phyloP scores from a whole-genome alignment of 495 filamentous ascomycete species.

The Pseudotulostoma volvatum region DNA sequence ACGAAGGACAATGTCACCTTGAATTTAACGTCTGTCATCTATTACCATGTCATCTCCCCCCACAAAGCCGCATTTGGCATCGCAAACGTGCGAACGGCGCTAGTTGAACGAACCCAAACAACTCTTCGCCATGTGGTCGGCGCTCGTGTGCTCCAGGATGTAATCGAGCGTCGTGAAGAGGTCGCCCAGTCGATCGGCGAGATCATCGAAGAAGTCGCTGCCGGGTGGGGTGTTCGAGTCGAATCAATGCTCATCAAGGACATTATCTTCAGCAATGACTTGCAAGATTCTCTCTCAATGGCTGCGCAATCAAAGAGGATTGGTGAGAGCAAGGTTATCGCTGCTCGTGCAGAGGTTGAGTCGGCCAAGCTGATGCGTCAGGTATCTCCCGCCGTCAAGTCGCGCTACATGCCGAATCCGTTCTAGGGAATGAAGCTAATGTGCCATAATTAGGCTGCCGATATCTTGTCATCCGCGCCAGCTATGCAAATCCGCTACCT shows the following conservation, averaged over 20 bases:
- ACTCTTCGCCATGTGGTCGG: slow-evolving; percentile 95
- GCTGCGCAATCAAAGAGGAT: slow-evolving; percentile 99
- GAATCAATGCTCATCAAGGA: slow-evolving; percentile 99
- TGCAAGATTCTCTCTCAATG: slow-evolving; percentile 98
- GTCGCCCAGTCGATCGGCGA: slow-evolving; percentile 86
- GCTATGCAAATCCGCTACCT: slow-evolving; percentile 99
- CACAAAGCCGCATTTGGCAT: slow-evolving; percentile 98
- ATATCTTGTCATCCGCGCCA: slow-evolving; percentile 81
- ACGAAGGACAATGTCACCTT: slow-evolving; percentile 98
- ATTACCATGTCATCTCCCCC: slow-evolving; percentile 91
- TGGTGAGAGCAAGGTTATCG: slow-evolving; percentile 95
- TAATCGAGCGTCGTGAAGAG: slow-evolving; percentile 97
- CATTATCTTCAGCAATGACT: slow-evolving; percentile 89
- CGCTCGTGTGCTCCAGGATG: slow-evolving; percentile 90
- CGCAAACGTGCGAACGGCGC: slow-evolving; percentile 79
- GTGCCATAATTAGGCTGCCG: slow-evolving; percentile 58
- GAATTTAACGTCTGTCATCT: slow-evolving; percentile 90
- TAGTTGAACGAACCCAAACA: slow-evolving; percentile 95
- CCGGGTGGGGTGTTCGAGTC: slow-evolving; percentile 88
- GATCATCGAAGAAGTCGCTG: slow-evolving; percentile 92
- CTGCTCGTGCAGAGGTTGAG: slow-evolving; percentile 92
- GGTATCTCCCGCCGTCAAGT: too few species aligned
- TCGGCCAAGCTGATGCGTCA: slow-evolving; percentile 94
- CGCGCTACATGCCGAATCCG: too few species aligned
- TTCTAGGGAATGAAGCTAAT: too few species aligned